Percentiles rank a stretch among this genome's conserved stretches.
Conservation (phyloP, 352 stramenopile species). For the Phytophthora nicotianae region DNA sequence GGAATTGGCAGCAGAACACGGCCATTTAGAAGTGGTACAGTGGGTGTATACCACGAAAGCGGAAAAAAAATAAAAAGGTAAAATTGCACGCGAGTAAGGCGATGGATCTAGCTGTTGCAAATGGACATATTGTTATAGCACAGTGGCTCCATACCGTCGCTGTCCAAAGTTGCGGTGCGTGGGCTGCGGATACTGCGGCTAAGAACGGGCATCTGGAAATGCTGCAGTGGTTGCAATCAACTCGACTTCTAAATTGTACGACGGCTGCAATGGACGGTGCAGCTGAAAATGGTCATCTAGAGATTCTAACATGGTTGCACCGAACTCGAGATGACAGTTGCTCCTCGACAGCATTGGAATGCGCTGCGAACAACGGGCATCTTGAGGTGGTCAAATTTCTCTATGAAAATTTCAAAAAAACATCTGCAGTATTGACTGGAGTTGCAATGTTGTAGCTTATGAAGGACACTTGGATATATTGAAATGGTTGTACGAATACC, state of each 20-base stretch:
- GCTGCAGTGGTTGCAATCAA: constrained; percentile 10
- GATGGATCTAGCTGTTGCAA: background rate
- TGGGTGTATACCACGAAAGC: background rate
- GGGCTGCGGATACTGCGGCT: background rate
- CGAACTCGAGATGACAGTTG: background rate
- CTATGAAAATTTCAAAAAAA: too few relatives aligned
- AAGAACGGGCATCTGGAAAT: constrained; percentile 7
- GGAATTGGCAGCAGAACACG: background rate
- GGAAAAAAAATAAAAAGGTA: too few relatives aligned
- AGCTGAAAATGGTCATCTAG: constrained; percentile 4
- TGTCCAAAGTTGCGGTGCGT: background rate
- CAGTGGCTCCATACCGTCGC: background rate
- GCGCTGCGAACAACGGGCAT: constrained; percentile 1
- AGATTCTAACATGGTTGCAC: constrained; percentile 5
- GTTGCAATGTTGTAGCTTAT: background rate
- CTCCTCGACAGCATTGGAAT: too few relatives aligned
- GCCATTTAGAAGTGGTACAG: constrained; percentile 11
- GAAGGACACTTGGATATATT: background rate
- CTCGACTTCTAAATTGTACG: background rate
- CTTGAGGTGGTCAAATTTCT: background rate
- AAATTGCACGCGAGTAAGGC: background rate
- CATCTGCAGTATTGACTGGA: too few relatives aligned
- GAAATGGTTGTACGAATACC: background rate
- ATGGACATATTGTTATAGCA: background rate
- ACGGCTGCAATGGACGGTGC: background rate